Conservation (phyloP, 179 eudicot genomes). For the Silene vulgaris region DNA sequence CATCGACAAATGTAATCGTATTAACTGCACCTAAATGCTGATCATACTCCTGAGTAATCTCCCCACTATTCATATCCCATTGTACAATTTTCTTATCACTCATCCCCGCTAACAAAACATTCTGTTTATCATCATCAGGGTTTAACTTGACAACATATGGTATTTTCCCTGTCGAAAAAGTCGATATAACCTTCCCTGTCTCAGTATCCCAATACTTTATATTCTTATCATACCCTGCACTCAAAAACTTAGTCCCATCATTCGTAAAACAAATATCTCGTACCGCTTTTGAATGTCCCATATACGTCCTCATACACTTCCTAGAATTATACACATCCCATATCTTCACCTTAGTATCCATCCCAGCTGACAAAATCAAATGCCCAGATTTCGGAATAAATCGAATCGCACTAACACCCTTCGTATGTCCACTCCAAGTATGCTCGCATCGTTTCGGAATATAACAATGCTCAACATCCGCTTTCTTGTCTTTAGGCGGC, state of each 20-base stretch:
- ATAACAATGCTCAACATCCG: slow-evolving; percentile 74
- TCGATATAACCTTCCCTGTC: slow-evolving; percentile 85
- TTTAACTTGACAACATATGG: slow-evolving; percentile 90
- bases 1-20: slow-evolving; percentile 87
- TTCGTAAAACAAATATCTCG: slow-evolving; percentile 80
- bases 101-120: slow-evolving; percentile 86
- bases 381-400: slow-evolving; percentile 85
- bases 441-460: slow-evolving; percentile 82
- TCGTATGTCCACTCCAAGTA: slow-evolving; percentile 94
- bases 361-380: slow-evolving; percentile 78
- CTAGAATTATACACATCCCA: slow-evolving; percentile 88
- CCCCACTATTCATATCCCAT: slow-evolving; percentile 83
- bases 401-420: slow-evolving; percentile 82
- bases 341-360: slow-evolving; percentile 84
- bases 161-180: slow-evolving; percentile 81
- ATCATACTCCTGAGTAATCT: slow-evolving; percentile 93
- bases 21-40: slow-evolving; percentile 96
- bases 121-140: slow-evolving; percentile 96
- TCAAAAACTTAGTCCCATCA: slow-evolving; percentile 81
- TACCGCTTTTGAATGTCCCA: slow-evolving; percentile 87
- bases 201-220: slow-evolving; percentile 97
- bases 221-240: slow-evolving; percentile 90
- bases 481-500: slow-evolving; percentile 73
- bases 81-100: slow-evolving; percentile 97
- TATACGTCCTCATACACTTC: slow-evolving; percentile 92